Evolutionary conservation across 2,329 filamentous ascomycete genomes (phyloP).

Genomic region (Tolypocladium sp.): DNA sequence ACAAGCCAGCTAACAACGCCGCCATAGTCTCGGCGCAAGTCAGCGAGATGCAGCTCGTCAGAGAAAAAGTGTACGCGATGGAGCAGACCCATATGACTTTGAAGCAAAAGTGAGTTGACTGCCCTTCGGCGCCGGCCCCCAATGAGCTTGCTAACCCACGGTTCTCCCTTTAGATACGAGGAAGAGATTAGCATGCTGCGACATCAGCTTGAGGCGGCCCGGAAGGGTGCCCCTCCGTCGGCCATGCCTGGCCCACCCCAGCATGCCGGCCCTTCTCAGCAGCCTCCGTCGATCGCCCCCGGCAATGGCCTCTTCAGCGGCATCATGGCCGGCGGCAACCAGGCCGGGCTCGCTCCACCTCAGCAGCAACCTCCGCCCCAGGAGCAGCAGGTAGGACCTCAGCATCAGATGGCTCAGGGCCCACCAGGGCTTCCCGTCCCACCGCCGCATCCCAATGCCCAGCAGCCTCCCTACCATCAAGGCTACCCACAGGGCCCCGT

Average conservation of each 20-base stretch:
- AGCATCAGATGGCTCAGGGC: constrained; percentile 59
- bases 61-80: constrained; percentile 86
- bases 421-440: constrained; percentile 56
- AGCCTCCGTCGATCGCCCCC: constrained; percentile 81
- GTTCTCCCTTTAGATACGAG: constrained; percentile 62
- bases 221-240: constrained; percentile 49
- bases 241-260: constrained; percentile 60
- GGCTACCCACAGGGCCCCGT: constrained; percentile 51
- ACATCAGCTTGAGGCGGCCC: constrained; percentile 74
- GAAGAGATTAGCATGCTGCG: constrained; percentile 80
- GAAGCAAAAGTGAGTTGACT: constrained; percentile 71
- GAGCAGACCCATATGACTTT: constrained; percentile 83
- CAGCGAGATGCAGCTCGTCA: constrained; percentile 88
- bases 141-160: constrained; percentile 2
- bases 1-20: neutral
- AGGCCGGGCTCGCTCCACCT: constrained; percentile 77
- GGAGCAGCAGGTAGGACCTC: constrained; percentile 47
- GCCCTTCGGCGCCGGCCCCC: neutral
- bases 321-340: constrained; percentile 85
- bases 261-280: constrained; percentile 71
- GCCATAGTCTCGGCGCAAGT: constrained; percentile 74
- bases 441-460: constrained; percentile 50
- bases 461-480: constrained; percentile 66
- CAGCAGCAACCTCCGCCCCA: constrained; percentile 61
- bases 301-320: constrained; percentile 90